Conservation (phyloP, 352 stramenopile species). For the Lagenidium sp. region DNA sequence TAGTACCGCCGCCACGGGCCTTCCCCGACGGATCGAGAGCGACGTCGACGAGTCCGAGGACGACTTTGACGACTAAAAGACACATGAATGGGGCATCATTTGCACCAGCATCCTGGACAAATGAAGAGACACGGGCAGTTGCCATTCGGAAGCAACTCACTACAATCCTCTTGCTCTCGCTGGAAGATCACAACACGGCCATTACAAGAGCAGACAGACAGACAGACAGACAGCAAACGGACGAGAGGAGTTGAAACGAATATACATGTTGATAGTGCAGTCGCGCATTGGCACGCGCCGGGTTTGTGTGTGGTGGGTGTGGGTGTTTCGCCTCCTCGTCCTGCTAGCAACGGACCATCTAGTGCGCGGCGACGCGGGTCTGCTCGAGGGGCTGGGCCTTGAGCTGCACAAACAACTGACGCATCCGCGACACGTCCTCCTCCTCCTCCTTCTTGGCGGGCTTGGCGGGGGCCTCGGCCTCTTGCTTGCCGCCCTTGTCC, state of each 20-base stretch:
- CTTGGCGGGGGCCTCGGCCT: conserved; percentile 27
- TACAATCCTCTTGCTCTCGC: too few species aligned
- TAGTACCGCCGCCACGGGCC: not conserved
- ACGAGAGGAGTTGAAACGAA: conserved; percentile 1
- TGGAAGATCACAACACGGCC: too few species aligned
- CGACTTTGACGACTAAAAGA: conserved; percentile 15
- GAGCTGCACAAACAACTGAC: conserved; percentile 90
- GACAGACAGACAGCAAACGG: too few species aligned
- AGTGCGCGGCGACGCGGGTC: conserved; percentile 35
- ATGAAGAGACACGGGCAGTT: not conserved
- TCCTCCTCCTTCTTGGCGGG: conserved; percentile 58
- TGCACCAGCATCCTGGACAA: not conserved
- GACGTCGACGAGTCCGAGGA: conserved; percentile 10
- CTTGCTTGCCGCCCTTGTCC: conserved; percentile 30
- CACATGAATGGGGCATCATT: too few species aligned
- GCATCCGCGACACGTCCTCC: conserved; percentile 88
- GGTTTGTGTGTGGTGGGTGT: not conserved
- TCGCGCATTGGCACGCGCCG: conserved; percentile 1
- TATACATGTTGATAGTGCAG: conserved; percentile 9
- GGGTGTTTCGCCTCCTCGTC: too few species aligned
- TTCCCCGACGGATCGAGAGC: not conserved
- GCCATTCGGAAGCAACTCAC: too few species aligned
- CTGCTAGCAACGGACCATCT: too few species aligned
- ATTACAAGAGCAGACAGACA: too few species aligned
- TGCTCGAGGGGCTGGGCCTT: conserved; percentile 89